Conservation (phyloP, 2,329 filamentous ascomycete genomes). For the Mycosphaerella sp. region DNA sequence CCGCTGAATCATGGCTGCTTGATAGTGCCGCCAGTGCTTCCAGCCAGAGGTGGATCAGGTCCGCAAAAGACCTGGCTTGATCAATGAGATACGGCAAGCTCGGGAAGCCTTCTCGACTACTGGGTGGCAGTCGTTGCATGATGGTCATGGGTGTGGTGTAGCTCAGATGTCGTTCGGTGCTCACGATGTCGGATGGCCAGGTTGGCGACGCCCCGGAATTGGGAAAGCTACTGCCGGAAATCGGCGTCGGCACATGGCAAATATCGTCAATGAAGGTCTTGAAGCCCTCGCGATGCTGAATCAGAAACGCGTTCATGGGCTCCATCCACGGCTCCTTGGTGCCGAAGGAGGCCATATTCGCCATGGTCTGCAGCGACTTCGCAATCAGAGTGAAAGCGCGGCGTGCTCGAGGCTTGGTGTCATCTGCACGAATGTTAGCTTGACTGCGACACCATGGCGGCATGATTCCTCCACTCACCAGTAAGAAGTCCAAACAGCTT, state of each 20-base stretch:
- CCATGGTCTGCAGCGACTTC: slow-evolving; percentile 83
- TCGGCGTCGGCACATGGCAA: slow-evolving; percentile 72
- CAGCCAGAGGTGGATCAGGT: slow-evolving; percentile 74
- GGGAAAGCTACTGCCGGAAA: slow-evolving; percentile 43
- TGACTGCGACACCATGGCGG: not conserved
- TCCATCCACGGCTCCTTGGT: slow-evolving; percentile 99
- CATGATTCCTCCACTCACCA: slow-evolving; percentile 40
- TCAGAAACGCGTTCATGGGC: slow-evolving; percentile 88
- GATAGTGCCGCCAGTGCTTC: slow-evolving; percentile 42
- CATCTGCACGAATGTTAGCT: slow-evolving; percentile 50
- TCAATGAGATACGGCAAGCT: slow-evolving; percentile 91
- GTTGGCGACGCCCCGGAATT: slow-evolving; percentile 23
- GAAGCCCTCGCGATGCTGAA: slow-evolving; percentile 67
- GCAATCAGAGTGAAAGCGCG: slow-evolving; percentile 86
- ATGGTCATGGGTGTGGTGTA: slow-evolving; percentile 94
- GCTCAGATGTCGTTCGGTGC: slow-evolving; percentile 31
- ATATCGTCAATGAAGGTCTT: slow-evolving; percentile 82
- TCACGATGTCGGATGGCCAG: slow-evolving; percentile 25
- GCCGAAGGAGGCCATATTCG: slow-evolving; percentile 85
- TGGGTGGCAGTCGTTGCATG: slow-evolving; percentile 69
- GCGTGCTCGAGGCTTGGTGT: slow-evolving; percentile 74
- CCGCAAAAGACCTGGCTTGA: slow-evolving; percentile 75
- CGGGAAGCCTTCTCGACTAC: slow-evolving; percentile 84
- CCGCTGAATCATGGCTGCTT: slow-evolving; percentile 14
- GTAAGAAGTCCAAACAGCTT: slow-evolving; percentile 84